Evolutionary conservation across 108 stramenopile species (phyloP).

Genomic region (Thalassiosira profunda): DNA sequence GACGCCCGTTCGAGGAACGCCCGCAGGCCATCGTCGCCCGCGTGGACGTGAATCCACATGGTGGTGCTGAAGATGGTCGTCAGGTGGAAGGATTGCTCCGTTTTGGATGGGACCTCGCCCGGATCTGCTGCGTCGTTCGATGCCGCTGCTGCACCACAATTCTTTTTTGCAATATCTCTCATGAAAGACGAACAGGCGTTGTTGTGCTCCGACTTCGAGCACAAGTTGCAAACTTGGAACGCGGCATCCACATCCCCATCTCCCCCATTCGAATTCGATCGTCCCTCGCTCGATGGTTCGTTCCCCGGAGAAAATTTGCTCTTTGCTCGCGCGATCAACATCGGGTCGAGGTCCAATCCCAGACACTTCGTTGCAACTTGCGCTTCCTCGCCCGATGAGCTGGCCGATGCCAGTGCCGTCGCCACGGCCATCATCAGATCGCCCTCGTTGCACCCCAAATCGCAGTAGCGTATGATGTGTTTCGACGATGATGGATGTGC

Average conservation of each 20-base stretch:
- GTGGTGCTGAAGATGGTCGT: slow-evolving; percentile 65
- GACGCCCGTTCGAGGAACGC: slow-evolving; percentile 43
- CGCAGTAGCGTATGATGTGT: slow-evolving; percentile 47
- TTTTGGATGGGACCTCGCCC: no score
- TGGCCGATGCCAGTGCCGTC: background rate
- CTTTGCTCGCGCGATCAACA: slow-evolving; percentile 47
- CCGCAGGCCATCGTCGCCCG: slow-evolving; percentile 52
- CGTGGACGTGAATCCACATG: slow-evolving; percentile 67
- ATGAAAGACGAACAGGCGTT: slow-evolving; percentile 21
- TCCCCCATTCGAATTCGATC: background rate
- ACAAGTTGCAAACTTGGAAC: slow-evolving; percentile 46
- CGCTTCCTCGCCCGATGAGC: background rate
- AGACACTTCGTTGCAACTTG: slow-evolving; percentile 34
- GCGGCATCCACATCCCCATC: slow-evolving; percentile 1
- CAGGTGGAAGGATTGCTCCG: slow-evolving; percentile 36
- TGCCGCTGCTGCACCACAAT: background rate
- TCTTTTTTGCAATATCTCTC: background rate
- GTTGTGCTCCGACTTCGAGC: slow-evolving; percentile 28
- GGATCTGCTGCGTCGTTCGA: background rate
- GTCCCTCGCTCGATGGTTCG: background rate
- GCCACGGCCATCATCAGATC: slow-evolving; percentile 57
- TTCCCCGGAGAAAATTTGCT: slow-evolving; percentile 18
- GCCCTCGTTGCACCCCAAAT: slow-evolving; percentile 65
- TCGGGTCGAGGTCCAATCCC: slow-evolving; percentile 56
- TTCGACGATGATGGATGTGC: background rate